Base-by-base conservation (phyloP, 805 yeast genomes). In the Helenozyma rhizophorensis region DNA sequence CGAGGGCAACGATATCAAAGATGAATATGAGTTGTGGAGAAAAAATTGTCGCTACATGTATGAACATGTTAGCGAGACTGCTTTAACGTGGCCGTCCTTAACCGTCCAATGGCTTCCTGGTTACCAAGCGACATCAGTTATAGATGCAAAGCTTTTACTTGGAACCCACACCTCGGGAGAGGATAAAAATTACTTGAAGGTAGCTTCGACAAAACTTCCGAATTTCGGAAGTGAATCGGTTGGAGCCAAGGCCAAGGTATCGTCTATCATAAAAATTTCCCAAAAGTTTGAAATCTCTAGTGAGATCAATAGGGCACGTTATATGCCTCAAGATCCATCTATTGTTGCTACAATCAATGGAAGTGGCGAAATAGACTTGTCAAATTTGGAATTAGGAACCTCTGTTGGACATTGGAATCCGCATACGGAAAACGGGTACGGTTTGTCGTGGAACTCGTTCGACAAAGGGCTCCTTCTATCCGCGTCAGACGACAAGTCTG, bases 1-100 rank as follows among this genome's bases (percentile, higher is more conserved):
- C n/a, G 33, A 37, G 15, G 47, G 31, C 12, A 18, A 29, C 14
- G 37, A 75, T 10, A 70, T 76, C 33, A 62, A 74, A 39, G 80
- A 75, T 44, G 94, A 84, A 53, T 83, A 84, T 51, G 78, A 80
- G 39, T 56, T 83, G 41, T 84, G 95, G 95, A 70, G 85, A 39
- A 76, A 83, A 50, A 84, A 83, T 49, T 83, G 89, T 43, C 80
- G 84, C 9, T 77, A 70, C 46, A 83, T 84, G 93, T 84, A 84
- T 45, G 88, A 83, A 47, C 83, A 80, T 52, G 86, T 84, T 21
- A 76, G 83, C 30, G 93, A 84, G 50, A 81, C 90, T 0, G 85
- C 83, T 2, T 60, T 84, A 27, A 74, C 80, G 9, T 84, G 94
- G 94, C 94, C 95, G 2, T 79, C 89, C 2, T 63, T 84, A 30